Evolutionary conservation across 2,329 filamentous ascomycete genomes (phyloP), one percentile per base, ranked within the genome.

Genomic region (Cylindrodendrum hubeiense): DNA sequence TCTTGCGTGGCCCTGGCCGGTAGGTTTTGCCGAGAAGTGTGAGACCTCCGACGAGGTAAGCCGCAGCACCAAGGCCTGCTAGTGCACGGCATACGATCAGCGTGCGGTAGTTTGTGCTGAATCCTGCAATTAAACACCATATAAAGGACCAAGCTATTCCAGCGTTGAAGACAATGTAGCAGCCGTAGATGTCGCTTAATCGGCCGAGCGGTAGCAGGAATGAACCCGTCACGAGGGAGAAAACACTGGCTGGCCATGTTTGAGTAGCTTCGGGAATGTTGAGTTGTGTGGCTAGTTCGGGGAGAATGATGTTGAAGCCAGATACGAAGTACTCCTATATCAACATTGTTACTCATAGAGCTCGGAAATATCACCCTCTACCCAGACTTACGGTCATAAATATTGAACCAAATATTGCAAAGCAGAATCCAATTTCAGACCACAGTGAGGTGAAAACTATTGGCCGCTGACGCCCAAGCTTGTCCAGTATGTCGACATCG

Each of bases 51-150:
- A 91, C 91, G 15, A 94, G 77, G 68, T 91, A 93, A 0, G 91
- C 91, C 0, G 91, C 90, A 1, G 90, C 85, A 1, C 91, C 92
- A 15, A 95, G 79, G 0, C 92, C 92, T 77, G 93, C 91, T 54
- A 94, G 80, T 7, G 91, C 91, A 55, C 92, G 89, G 75, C 89
- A 91, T 54, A 90, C 81, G 70, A 93, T 90, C 67, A 94, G 82
- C 89, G 93, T 91, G 43, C 87, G 76, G 64, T 89, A 85, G 76
- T 87, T 90, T 43, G 81, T 80, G 61, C 88, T 89, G 79, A 94
- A 92, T 6, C 92, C 92, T n/a, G 85, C 86, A 58, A 93, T 81
- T 59, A 94, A 77, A 8, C 87, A 90, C 87, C 91, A 94, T 41
- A 90, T 67, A 6, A 87, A 77, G 53, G 93, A 85, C 92, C 92